Percentiles rank a stretch among this genome's conserved stretches.
Conservation (phyloP, 306 rosid genomes). For the Cucumis sativus region DNA sequence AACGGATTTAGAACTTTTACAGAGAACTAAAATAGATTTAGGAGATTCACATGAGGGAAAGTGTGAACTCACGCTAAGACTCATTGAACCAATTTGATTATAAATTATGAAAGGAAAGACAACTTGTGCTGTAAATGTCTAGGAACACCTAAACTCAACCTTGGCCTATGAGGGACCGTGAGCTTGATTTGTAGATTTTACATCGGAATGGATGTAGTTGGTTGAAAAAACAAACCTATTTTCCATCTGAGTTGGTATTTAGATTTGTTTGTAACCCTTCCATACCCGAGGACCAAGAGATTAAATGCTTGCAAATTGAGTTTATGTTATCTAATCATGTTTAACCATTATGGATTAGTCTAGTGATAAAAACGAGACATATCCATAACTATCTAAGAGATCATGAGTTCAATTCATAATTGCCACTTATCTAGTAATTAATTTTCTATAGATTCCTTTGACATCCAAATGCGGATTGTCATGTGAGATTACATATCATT, state of each 20-base stretch:
- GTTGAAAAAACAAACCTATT: background rate
- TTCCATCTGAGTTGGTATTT: background rate
- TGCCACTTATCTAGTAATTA: too few relatives aligned
- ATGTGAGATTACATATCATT: too few relatives aligned
- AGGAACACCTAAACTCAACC: background rate
- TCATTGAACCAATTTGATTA: background rate
- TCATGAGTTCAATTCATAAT: too few relatives aligned
- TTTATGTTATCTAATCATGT: background rate
- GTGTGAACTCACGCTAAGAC: background rate
- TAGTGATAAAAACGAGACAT: too few relatives aligned
- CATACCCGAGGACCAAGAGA: background rate
- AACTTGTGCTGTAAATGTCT: background rate
- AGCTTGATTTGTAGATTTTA: background rate
- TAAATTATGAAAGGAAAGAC: background rate
- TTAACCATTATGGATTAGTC: too few relatives aligned
- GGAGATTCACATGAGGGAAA: background rate
- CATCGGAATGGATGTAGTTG: background rate
- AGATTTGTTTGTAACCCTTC: background rate
- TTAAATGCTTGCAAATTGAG: background rate
- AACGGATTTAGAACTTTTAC: background rate
- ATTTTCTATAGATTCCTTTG: too few relatives aligned
- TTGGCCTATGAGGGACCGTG: background rate
- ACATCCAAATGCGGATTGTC: too few relatives aligned
- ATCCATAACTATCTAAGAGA: too few relatives aligned
- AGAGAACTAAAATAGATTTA: background rate